Percentiles rank a stretch among this genome's conserved stretches.
These are phyloP conservation scores for Spergularia marina DNA, from an alignment of 148 eudicot species.

Conservation along the genomic window DNA sequence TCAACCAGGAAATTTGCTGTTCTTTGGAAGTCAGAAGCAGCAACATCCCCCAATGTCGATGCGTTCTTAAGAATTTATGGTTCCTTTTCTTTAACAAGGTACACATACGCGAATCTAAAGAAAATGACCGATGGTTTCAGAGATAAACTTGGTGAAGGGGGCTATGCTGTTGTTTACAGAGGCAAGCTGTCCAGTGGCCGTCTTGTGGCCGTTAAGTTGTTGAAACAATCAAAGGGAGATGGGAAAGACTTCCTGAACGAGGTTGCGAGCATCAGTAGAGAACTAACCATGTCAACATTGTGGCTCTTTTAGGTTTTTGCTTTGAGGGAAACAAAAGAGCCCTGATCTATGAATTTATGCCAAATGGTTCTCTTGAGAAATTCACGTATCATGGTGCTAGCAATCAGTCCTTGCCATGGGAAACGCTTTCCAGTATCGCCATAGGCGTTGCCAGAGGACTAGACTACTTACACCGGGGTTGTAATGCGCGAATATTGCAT, in stretches of 20 bases:
- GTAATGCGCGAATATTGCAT: background rate
- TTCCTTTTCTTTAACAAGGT: background rate
- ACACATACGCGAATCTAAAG: background rate
- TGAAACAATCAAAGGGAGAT: background rate
- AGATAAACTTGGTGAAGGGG: conserved; percentile 1
- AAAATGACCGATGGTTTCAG: background rate
- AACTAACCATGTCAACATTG: conserved; percentile 3
- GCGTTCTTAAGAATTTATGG: background rate
- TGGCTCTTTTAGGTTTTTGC: background rate
- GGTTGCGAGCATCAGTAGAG: background rate
- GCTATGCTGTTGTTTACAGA: background rate
- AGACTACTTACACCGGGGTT: conserved; percentile 3
- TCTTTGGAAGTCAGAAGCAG: background rate
- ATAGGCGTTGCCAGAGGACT: background rate
- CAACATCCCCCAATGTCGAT: background rate
- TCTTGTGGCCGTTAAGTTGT: background rate
- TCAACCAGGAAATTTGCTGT: background rate
- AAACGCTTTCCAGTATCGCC: background rate
- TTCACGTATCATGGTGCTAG: no score
- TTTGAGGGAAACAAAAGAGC: background rate
- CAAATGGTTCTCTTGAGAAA: background rate
- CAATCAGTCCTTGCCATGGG: no score
- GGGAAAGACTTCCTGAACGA: conserved; percentile 2
- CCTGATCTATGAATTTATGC: background rate
- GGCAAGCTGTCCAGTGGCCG: background rate